Evolutionary conservation across 768 basidiomycete genomes (phyloP), one percentile per base, ranked within the genome.

Genomic region (Omphalotus guepiniiformis): DNA sequence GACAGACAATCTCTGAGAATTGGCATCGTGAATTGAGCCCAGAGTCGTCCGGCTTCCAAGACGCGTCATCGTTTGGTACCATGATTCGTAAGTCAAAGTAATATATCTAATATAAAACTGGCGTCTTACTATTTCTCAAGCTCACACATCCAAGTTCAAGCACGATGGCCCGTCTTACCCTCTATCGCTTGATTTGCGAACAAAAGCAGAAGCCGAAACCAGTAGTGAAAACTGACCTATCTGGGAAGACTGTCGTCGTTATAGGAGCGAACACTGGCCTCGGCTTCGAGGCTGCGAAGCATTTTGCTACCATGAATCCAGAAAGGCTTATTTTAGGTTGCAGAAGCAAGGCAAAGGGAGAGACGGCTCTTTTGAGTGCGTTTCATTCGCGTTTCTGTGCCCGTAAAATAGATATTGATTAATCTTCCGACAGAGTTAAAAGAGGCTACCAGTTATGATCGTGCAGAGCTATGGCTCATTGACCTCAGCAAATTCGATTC

Each of bases 231-330:
- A 46, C 32, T 0, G 56, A 68, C 43, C 49, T 68, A 3, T 39
- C 55, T 3, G 68, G 63, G 3, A 60, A 64, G 38, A 64, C 58
- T 0, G 58, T 68, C 36, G 46, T 60, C 7, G 52, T 68, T 39
- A 53, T 65, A 19, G 66, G 66, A 0, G 63, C 63, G 16, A 69
- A 66, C 45, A 49, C 53, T 2, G 67, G 65, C 3, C 54, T 66
- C 22, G 68, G 68, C 0, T 55, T 68, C 3, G 64, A 67, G 38
- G 57, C 61, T 0, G 52, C 58, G 0, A 60, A 55, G 37, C 65
- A 68, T 41, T 59, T 66, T 13, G 56, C 66, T 0, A 49, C 51
- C 1, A 67, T 66, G 64, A 57, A 55, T 11, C 60, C 66, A 0
- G 48, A 39, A 16, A 56, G 56, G 16, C 52, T 68, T n/a, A 49